Base-by-base conservation (phyloP, 2,329 filamentous ascomycete genomes). In the Sporothrix euskadiensis region DNA sequence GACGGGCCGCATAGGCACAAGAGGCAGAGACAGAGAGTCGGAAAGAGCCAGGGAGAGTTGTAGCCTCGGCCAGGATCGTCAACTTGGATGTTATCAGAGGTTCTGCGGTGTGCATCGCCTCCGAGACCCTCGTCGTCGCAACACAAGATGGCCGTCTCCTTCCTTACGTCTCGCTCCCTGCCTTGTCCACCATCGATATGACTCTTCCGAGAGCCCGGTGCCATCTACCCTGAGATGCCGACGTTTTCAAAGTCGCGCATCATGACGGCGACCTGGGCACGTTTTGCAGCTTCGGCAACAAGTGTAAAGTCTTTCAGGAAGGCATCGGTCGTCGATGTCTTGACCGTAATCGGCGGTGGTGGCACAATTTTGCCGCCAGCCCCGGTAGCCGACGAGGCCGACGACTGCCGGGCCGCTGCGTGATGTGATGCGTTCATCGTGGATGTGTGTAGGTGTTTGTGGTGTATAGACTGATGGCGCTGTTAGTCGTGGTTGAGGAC, bases 271-370 rank as follows among this genome's bases (percentile, higher is more conserved):
- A 98, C 92, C 82, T 98, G 94, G 10, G 95, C 95, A 57, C 94
- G 87, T 83, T 97, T 97, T 59, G 94, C 95, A 1, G 95, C 95
- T 84, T 98, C 95, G 49, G 94, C 94, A 57, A 98, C 88, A 41
- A 98, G 88, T 74, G 88, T 95, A 79, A 95, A 93, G 81, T 97
- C 91, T 78, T 91, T 89, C 74, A 97, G 86, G 80, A 94, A 94
- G 39, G 83, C 77, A 71, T 88, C 87, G 70, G 86, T 86, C 16
- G 85, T 85, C 0, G 83, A 79, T 1, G 79, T 71, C 77, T 82
- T 81, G 74, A 74, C 68, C 75, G 79, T 79, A 59, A 78, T 75
- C 10, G 80, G 78, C 47, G 78, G 76, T 12, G 79, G 78, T 7
- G 79, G 79, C 26, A 74, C 76, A 54, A 78, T 76, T 66, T 77